Evolutionary conservation across 2,329 filamentous ascomycete genomes (phyloP).

Genomic region (Neobulgaria alba): DNA sequence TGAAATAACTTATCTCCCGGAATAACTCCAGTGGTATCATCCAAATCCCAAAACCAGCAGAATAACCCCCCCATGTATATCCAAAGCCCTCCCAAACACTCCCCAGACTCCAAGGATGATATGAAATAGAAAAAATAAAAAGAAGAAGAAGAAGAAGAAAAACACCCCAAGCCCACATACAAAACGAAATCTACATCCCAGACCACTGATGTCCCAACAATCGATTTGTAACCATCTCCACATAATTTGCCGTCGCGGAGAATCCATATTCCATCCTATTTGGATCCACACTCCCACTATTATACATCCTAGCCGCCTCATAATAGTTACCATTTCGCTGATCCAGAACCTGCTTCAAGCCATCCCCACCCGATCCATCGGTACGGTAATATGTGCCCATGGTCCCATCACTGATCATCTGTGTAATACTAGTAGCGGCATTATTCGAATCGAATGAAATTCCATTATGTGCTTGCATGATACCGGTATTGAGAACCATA

Average conservation of each 20-base stretch:
- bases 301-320: slow-evolving; percentile 5
- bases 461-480: slow-evolving; percentile 15
- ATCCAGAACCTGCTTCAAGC: slow-evolving; percentile 17
- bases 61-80: no score
- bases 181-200: no score
- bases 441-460: background rate
- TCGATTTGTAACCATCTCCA: slow-evolving; percentile 4
- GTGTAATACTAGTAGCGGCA: slow-evolving; percentile 17
- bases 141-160: no score
- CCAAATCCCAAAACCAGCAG: no score
- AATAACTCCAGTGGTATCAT: no score
- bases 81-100: no score
- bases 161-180: no score
- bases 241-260: slow-evolving; percentile 1
- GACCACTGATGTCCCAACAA: no score
- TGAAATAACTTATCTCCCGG: no score
- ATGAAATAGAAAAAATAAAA: no score
- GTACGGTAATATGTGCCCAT: no score
- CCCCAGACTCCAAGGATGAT: no score
- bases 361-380: slow-evolving; percentile 21
- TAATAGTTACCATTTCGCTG: slow-evolving; percentile 4
- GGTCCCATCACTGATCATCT: slow-evolving; percentile 27
- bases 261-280: slow-evolving; percentile 1
- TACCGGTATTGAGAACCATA: slow-evolving; percentile 7
- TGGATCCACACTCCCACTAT: slow-evolving; percentile 3